Base-by-base conservation (phyloP, 768 basidiomycete species). In the Dendrothele bispora region DNA sequence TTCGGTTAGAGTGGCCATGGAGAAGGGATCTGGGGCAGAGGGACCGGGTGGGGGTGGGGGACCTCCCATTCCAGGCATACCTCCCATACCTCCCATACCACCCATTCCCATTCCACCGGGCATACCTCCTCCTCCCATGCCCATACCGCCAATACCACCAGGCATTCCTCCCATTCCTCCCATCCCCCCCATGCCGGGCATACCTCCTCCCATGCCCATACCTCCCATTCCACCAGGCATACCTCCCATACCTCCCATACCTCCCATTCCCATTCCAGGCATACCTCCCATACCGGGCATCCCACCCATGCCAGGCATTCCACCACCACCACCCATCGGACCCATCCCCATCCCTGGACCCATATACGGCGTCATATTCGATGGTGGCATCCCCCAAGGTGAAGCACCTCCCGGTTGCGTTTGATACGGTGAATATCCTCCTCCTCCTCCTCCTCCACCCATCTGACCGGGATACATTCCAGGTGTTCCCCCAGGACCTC, bases 61-160 rank as follows among this genome's bases (percentile, higher is more conserved):
- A 47, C 39, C 29, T 47, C 38, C 36, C 36, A 39, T 10, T 10
- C 30, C 30, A 32, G 30, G 30, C 30, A 10, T 10, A 32, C 30
- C 30, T 32, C 30, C 30, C 42, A 43, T 43, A 25, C 27, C 22
- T 12, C 43, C 43, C 43, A 45, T 43, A 20, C 43, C 43, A 11
- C 18, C 17, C 43, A 43, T 43, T 10, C 10, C 30, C n/a, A 39
- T 10, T 39, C 8, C 12, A 11, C 11, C 11, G 8, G 37, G 37
- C 10, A 20, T 11, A 10, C 37, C 37, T 10, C 20, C 12, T 11
- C 11, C 11, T 22, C 11, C 39, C 39, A 39, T 39, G 21, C 17
- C n/a, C n/a, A n/a, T n/a, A n/a, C n/a, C n/a, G n/a, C n/a, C n/a
- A n/a, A n/a, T n/a, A n/a, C n/a, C n/a, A n/a, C 30, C 30, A 32